A percentile compares a stretch with the other conserved stretches of the same genome.
These are phyloP conservation scores for Centrapalus pauciflorus DNA, from an alignment of 129 eudicot genomes.

Conservation along the genomic window DNA sequence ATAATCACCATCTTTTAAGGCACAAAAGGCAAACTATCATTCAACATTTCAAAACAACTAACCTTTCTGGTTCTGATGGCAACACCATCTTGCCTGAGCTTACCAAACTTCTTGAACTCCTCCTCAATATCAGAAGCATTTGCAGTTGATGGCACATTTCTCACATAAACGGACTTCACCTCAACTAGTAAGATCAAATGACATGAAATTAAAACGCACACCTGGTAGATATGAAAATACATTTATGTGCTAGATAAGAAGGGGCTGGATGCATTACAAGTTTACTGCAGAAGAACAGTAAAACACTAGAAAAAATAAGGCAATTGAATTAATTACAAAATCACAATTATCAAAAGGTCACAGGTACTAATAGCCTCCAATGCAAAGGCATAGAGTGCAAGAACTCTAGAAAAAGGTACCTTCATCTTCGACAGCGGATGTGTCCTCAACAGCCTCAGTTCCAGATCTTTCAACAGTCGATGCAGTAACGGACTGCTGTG, in stretches of 20 bases:
- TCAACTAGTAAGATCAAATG: slow-evolving; percentile 40
- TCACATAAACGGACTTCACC: slow-evolving; percentile 85
- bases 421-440: slow-evolving; percentile 54
- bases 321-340: background rate
- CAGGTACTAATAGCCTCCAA: background rate
- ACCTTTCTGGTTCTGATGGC: slow-evolving; percentile 96
- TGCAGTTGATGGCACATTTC: slow-evolving; percentile 64
- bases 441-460: slow-evolving; percentile 48
- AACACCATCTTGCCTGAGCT: slow-evolving; percentile 74
- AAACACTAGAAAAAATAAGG: background rate
- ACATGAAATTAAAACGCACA: background rate
- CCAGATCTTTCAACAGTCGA: slow-evolving; percentile 34
- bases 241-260: background rate
- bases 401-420: slow-evolving; percentile 35
- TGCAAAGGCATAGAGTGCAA: background rate
- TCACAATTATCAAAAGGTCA: background rate
- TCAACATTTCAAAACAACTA: slow-evolving; percentile 11
- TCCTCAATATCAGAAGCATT: slow-evolving; percentile 75
- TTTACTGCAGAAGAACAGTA: background rate
- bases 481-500: slow-evolving; percentile 45
- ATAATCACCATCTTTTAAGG: slow-evolving; percentile 1
- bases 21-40: background rate
- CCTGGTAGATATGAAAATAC: background rate
- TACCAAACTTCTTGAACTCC: slow-evolving; percentile 83
- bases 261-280: background rate